Base-by-base conservation (phyloP, 306 rosid species). In the Boehmeria nivea region DNA sequence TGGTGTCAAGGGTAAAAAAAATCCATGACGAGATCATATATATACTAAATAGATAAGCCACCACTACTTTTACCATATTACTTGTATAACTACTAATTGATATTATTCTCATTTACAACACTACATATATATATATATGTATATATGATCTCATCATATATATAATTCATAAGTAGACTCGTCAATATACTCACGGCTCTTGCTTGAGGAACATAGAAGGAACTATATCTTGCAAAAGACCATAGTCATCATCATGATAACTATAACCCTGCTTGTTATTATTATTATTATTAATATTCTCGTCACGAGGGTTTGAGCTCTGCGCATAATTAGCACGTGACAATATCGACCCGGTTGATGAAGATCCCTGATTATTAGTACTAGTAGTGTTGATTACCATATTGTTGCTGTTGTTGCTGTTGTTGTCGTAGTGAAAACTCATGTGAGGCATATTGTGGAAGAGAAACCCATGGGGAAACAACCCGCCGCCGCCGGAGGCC, bases 191-290 rank as follows among this genome's bases (percentile, higher is more conserved):
- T 54, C 59, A 60, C 53, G 83, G 86, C 59, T 78, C 65, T 55
- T 83, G 84, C 66, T 75, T 76, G 61, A 79, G 67, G 80, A 87
- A 81, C 75, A 81, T 76, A 25, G 95, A 74, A 54, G 93, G 84
- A 28, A 83, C 63, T 21, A 83, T 65, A 59, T 87, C 95, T 66
- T 87, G 95, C 54, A 87, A 69, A n/a, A 83, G 84, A 6, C 89
- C 95, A 10, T 67, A 72, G 44, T 75, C 84, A 50, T 69, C 63
- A 33, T 67, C 54, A 28, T 27, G 18, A 63, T 6, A 6, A 6
- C 0, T 19, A 51, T 51, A 31, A 14, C 25, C 63, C 76, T 31
- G 76, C 28, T 3, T 22, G 28, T 25, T 20, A 47, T 18, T 70
- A 64, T 37, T 65, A 79, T 36, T 64, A 27, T 2, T 81, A 61